Evolutionary conservation across 306 rosid species (phyloP), one percentile per base, ranked within the genome.

Genomic region (Trichosanthes truncata): DNA sequence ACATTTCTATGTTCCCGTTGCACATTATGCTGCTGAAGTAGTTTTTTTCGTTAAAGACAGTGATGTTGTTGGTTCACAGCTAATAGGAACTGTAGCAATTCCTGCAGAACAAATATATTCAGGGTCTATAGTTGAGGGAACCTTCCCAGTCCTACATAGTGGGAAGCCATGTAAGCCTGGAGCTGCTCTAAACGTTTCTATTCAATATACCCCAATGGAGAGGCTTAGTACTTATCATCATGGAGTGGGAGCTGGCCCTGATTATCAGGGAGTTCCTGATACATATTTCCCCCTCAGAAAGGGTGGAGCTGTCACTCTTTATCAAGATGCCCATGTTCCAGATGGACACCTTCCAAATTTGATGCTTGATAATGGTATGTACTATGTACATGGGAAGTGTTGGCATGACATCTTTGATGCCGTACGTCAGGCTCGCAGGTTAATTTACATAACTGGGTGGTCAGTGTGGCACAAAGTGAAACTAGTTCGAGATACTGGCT

Each of bases 191-290:
- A 83, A 63, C 11, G 48, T 95, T 78, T 91, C 99, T 48, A 89
- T 95, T 86, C 96, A 93, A 81, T 95, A 84, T 87, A 83, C 82
- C 80, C 96, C 99, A 46, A 91, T 95, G 65, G 92, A 93, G 80
- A 86, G 80, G 74, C 84, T 89, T 82, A 87, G 82, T 81, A 79
- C 84, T 18, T 95, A 93, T 85, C 92, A 88, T 75, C 83, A 80
- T 59, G 99, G 99, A 77, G 91, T 95, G 10, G 99, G 97, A 83
- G 92, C 91, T 13, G 99, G 99, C 18, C 99, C 99, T 35, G 91
- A 93, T 2, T 88, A 90, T 67, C 74, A 56, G 36, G 99, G 99
- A 48, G 99, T 95, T 84, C 94, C 97, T 40, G 93, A 94, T 77
- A 93, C 99, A 7, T 95, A 91, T 88, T 95, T 95, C 84, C 97